phyloP scores from a whole-genome alignment of 495 filamentous ascomycete genomes.

The Penicillium coffeae region DNA sequence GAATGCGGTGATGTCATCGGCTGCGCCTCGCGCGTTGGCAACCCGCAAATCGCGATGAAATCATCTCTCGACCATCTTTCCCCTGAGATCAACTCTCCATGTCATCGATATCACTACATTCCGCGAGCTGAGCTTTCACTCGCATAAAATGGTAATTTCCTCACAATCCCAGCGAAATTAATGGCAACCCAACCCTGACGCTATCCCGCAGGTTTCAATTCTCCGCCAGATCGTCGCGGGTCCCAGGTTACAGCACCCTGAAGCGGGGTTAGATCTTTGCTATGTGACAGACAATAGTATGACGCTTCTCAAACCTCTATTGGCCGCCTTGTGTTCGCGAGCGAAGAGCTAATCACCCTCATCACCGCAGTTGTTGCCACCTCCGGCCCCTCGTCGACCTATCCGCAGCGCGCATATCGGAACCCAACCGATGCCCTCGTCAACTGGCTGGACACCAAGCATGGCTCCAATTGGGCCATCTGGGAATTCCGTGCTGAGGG shows the following conservation, averaged over 20 bases:
- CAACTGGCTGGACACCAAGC: constrained; percentile 77
- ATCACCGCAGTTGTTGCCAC: constrained; percentile 57
- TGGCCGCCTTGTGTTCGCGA: not conserved
- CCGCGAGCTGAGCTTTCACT: constrained; percentile 4
- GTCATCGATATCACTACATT: not conserved
- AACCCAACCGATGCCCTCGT: constrained; percentile 85
- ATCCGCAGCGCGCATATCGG: constrained; percentile 85
- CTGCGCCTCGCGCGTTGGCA: constrained; percentile 10
- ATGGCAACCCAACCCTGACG: not conserved
- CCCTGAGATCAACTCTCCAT: not conserved
- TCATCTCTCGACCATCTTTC: not conserved
- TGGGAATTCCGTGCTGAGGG: constrained; percentile 98
- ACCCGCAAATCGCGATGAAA: not conserved
- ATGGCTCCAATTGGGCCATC: constrained; percentile 81
- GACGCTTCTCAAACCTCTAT: constrained; percentile 1
- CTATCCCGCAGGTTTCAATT: constrained; percentile 51
- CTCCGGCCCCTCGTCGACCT: constrained; percentile 82
- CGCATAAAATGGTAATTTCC: constrained; percentile 1
- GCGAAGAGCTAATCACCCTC: not conserved
- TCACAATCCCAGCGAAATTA: not conserved
- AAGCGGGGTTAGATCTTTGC: constrained; percentile 88
- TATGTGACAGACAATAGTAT: constrained; percentile 81
- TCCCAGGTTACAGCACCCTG: constrained; percentile 74
- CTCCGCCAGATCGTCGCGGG: constrained; percentile 74
- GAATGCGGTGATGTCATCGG: constrained; percentile 21